Base-by-base conservation (phyloP, 2,329 filamentous ascomycete species). In the Fusarium duplospermum region DNA sequence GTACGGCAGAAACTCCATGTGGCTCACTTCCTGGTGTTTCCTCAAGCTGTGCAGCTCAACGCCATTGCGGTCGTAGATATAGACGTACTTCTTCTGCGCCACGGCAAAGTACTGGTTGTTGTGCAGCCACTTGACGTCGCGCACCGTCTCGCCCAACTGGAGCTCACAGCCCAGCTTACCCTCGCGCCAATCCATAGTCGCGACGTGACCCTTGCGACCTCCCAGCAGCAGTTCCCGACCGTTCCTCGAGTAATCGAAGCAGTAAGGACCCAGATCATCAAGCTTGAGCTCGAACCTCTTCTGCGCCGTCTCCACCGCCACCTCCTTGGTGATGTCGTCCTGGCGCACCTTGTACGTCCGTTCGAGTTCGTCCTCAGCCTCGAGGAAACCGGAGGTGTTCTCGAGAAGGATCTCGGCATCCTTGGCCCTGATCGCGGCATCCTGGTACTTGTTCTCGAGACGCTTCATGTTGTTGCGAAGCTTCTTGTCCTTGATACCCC, bases 1-100 rank as follows among this genome's bases (percentile, higher is more conserved):
- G 81, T 98, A 98, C 1, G 96, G 96, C 16, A 98, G 86, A 81
- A 98, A 99, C 83, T 98, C 94, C 89, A 99, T 94, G 82, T 97
- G 93, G 14, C 93, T 93, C 16, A 97, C 94, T 82, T 99, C 96
- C 71, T 94, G 90, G 81, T 98, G 96, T 82, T 96, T 96, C 83
- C 92, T 92, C 80, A 99, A 85, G 81, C 94, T 95, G 82, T 99
- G 96, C 64, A 99, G 85, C 84, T 99, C 96, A 22, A 98, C 93
- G 61, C 96, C 96, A 66, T 94, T 90, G 66, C 91, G 88, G 79
- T 98, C 96, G 86, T 99, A 99, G 74, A 99, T 98, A 85, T 98
- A 99, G 73, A 96, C 94, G 77, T 96, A 93, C 84, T 96, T 96
- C 87, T 98, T 98, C 84, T 99, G 96, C 52, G 96, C 95, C 14